Evolutionary conservation across 768 basidiomycete genomes (phyloP), one percentile per base, ranked within the genome.

Genomic region (Leucosporidium creatinivorum): DNA sequence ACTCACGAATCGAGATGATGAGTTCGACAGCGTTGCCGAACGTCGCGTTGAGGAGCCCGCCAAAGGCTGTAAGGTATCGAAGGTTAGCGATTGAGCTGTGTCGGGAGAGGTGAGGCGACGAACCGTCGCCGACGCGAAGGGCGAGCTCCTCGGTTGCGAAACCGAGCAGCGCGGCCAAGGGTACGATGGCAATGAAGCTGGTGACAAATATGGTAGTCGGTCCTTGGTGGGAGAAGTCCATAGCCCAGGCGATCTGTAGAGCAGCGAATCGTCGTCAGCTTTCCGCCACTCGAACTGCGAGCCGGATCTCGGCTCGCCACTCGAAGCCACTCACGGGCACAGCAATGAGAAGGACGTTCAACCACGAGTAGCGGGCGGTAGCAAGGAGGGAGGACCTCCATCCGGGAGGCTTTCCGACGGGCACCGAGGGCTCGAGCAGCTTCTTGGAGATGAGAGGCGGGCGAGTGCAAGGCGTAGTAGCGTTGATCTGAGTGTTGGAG

Each of bases 81-180:
- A 44, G 39, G n/a, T 50, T 17, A 91, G 79, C 2, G 89, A 89
- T 77, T 89, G 87, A 2, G 25, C 17, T 2, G 44, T 17, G 47
- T 19, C 9, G 39, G n/a, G 19, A 7, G 31, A 21, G 28, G 7
- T 18, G 13, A 39, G 12, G 10, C 60, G 4, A 39, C 65, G 58
- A 25, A 67, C 36, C 3, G 63, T 73, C 65, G 23, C 90, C 91
- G 2, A 91, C 86, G 36, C 89, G 85, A 63, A 90, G 74, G 4
- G 91, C 88, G 23, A 93, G 72, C 70, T 93, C 89, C 67, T 93
- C 91, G 0, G 91, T 93, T 1, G 89, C 89, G 75, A 91, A 91
- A 1, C 86, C 87, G 3, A 92, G 81, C 7, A 91, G 78, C 79
- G 90, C 89, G 50, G 90, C 90, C 8, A 92, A 81, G 9, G 91